Evolutionary conservation across 2,329 filamentous ascomycete species (phyloP).

Genomic region (Arachnomyces sp.): DNA sequence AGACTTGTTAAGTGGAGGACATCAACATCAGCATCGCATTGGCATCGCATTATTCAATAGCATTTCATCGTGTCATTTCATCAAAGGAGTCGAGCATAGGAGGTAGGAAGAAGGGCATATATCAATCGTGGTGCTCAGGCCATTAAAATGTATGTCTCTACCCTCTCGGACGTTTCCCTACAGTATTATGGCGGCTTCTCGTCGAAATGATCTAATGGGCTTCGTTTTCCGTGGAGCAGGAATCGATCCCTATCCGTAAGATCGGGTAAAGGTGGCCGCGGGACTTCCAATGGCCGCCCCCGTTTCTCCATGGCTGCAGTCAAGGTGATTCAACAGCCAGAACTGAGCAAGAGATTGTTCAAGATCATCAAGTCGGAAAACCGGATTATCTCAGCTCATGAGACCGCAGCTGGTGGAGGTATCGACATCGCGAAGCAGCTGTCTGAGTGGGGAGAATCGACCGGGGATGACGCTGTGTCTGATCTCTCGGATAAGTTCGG

Average conservation of each 20-base stretch:
- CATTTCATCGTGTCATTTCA: no score
- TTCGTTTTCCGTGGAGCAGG: no score
- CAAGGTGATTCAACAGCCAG: conserved; percentile 74
- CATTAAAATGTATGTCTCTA: no score
- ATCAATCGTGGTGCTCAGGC: no score
- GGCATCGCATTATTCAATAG: no score
- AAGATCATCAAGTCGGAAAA: conserved; percentile 94
- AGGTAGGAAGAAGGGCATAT: no score
- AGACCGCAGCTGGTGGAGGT: conserved; percentile 76
- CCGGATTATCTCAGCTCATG: conserved; percentile 74
- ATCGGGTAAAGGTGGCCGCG: background rate
- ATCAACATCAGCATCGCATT: no score
- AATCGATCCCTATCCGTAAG: conserved; percentile 1
- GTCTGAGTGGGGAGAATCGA: conserved; percentile 93
- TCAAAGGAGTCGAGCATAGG: no score
- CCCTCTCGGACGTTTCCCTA: no score
- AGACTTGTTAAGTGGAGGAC: no score
- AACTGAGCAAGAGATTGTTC: conserved; percentile 81
- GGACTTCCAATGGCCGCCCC: conserved; percentile 4
- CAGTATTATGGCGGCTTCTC: no score
- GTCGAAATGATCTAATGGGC: no score
- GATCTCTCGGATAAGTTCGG: conserved; percentile 95
- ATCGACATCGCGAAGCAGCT: conserved; percentile 79
- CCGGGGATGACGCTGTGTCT: conserved; percentile 73
- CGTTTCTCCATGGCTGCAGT: conserved; percentile 82